Base-by-base conservation (phyloP, 2,329 filamentous ascomycete genomes). In the Talaromyces sp. region DNA sequence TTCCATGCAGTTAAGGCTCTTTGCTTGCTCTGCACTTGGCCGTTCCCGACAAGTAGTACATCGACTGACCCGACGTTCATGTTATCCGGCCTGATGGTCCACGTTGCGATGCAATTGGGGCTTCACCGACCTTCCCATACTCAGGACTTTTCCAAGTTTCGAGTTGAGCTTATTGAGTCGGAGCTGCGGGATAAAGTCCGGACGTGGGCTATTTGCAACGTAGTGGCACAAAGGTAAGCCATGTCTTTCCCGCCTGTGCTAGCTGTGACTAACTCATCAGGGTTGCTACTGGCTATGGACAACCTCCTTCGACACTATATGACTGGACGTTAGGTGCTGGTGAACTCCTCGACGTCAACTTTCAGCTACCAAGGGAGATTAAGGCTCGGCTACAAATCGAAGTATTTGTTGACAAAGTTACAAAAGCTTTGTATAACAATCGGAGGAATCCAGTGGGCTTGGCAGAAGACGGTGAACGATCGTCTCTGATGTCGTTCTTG, bases 141-240 rank as follows among this genome's bases (percentile, higher is more conserved):
- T 3, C 85, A 88, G 67, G 81, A 83, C 69, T 83, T 83, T 66
- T 81, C 77, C 68, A 83, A 82, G 62, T 83, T 82, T 66, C 76
- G 79, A 9, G 76, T 82, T 24, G 78, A 87, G 61, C 75, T 89
- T 22, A 81, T 84, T 58, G 85, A 87, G 63, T 86, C 87, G 68
- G 87, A 89, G 67, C 81, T 89, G 66, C 82, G 83, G 59, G 88
- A 90, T 72, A 83, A 88, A 52, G 81, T 89, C 41, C 82, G 85
- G 68, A 90, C 88, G 1, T 90, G 88, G 88, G 86, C 86, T 2
- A 83, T 87, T 31, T 88, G 87, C 75, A 90, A 90, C 71, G 85
- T 88, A 67, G 87, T 89, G 59, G 86, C 87, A 19, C 87, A 90
- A 70, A 85, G 85, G 84, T 86, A 79, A 68, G 79, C 70, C 60